phyloP scores from a whole-genome alignment of 352 stramenopile genomes.

The Pythium phragmiticola region DNA sequence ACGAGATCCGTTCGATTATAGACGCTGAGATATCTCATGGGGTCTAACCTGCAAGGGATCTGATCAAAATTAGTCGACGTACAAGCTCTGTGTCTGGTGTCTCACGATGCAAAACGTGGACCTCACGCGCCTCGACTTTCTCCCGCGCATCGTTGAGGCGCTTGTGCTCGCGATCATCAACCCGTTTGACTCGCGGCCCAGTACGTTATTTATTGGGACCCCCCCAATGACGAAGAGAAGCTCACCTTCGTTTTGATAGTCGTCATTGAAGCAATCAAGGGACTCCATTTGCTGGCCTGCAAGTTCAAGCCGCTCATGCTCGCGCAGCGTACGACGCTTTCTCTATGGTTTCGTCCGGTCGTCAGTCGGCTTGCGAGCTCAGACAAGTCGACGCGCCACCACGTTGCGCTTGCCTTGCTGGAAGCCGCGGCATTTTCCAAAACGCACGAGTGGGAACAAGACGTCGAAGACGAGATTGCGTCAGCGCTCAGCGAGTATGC shows the following conservation, averaged over 20 bases:
- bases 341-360: slow-evolving; percentile 50
- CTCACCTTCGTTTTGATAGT: slow-evolving; percentile 27
- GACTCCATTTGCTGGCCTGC: slow-evolving; percentile 48
- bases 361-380: slow-evolving; percentile 56
- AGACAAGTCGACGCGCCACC: slow-evolving; percentile 44
- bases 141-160: slow-evolving; percentile 55
- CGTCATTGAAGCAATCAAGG: slow-evolving; percentile 63
- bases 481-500: slow-evolving; percentile 44
- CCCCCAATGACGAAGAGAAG: background rate
- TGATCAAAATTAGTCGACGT: slow-evolving; percentile 33
- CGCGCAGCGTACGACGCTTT: slow-evolving; percentile 28
- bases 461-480: slow-evolving; percentile 35
- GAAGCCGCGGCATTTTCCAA: slow-evolving; percentile 27
- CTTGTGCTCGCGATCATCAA: slow-evolving; percentile 71
- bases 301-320: slow-evolving; percentile 49
- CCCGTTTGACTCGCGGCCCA: slow-evolving; percentile 63
- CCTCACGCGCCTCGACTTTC: slow-evolving; percentile 38
- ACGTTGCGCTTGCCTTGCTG: slow-evolving; percentile 45
- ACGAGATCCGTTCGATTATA: too few relatives aligned
- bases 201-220: slow-evolving; percentile 31
- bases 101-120: slow-evolving; percentile 63
- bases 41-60: background rate
- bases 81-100: slow-evolving; percentile 71
- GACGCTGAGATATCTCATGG: background rate
- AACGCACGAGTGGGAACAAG: slow-evolving; percentile 5